A percentile compares a stretch with the other conserved stretches of the same genome.
Conservation (phyloP, 2,329 filamentous ascomycete genomes). For the Mycosphaerella sp. region DNA sequence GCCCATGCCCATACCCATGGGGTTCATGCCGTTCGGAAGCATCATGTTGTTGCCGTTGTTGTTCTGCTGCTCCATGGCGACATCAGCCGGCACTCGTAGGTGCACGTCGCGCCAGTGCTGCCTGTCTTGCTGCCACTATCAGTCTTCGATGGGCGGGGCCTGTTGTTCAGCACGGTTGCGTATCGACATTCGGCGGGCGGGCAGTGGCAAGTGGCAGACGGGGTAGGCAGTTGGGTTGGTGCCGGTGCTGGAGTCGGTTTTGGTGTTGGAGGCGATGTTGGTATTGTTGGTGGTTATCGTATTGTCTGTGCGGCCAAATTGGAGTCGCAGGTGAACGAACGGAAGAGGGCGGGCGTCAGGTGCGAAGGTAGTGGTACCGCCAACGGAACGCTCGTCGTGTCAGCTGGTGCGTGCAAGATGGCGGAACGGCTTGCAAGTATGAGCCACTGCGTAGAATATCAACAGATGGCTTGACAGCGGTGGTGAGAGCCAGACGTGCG, state of each 20-base stretch:
- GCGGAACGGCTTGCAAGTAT: no score
- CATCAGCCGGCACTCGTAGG: not conserved
- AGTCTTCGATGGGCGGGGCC: not conserved
- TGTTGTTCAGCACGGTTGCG: not conserved
- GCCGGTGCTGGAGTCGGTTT: not conserved
- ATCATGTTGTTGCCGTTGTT: conserved; percentile 14
- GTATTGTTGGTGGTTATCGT: no score
- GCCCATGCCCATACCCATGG: conserved; percentile 15
- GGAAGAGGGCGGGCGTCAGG: not conserved
- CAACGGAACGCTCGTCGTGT: no score
- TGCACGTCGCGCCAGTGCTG: conserved; percentile 1
- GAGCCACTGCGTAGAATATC: no score
- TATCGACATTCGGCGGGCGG: conserved; percentile 9
- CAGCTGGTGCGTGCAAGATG: no score
- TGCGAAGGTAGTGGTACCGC: no score
- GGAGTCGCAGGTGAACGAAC: no score
- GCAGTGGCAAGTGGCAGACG: conserved; percentile 3
- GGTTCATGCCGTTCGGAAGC: conserved; percentile 17
- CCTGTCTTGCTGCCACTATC: not conserved
- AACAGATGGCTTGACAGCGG: no score
- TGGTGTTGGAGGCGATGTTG: not conserved
- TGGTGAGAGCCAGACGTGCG: no score
- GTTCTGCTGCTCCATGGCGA: conserved; percentile 12
- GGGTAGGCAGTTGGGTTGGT: not conserved
- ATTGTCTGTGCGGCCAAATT: no score